Conservation (phyloP, 2,329 filamentous ascomycete species). For the Scorias spongiosa region DNA sequence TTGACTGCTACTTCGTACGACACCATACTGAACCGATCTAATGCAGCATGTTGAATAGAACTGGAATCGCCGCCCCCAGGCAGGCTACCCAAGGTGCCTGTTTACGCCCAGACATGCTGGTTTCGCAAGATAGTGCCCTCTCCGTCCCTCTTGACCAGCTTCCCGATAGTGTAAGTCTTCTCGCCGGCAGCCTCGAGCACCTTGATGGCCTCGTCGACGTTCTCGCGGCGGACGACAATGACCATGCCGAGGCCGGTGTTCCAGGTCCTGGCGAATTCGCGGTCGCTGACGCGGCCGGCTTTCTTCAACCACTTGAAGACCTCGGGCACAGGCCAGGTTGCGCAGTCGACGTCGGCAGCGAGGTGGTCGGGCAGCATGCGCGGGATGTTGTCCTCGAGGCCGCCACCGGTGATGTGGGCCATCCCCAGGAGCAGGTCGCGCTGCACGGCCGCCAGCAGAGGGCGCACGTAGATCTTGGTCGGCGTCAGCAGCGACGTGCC, state of each 20-base stretch:
- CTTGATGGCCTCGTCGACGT: slow-evolving; percentile 45
- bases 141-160: slow-evolving; percentile 43
- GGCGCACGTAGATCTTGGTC: slow-evolving; percentile 82
- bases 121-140: slow-evolving; percentile 50
- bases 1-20: too few species aligned
- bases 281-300: slow-evolving; percentile 51
- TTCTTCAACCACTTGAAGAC: slow-evolving; percentile 81
- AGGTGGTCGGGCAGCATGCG: slow-evolving; percentile 74
- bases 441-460: slow-evolving; percentile 43
- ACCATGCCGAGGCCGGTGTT: slow-evolving; percentile 96
- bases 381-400: slow-evolving; percentile 84
- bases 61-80: too few species aligned
- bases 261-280: slow-evolving; percentile 84
- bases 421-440: slow-evolving; percentile 69
- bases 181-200: slow-evolving; percentile 55
- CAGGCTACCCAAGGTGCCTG: too few species aligned
- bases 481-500: slow-evolving; percentile 73
- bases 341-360: slow-evolving; percentile 65
- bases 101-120: slow-evolving; percentile 33
- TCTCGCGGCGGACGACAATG: slow-evolving; percentile 53
- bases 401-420: slow-evolving; percentile 92
- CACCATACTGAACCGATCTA: too few species aligned
- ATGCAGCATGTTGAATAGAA: too few species aligned
- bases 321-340: slow-evolving; percentile 56
- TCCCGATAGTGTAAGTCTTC: slow-evolving; percentile 61